Evolutionary conservation across 2,329 filamentous ascomycete genomes (phyloP), one percentile per base, ranked within the genome.

Genomic region (Alternaria arbusti): DNA sequence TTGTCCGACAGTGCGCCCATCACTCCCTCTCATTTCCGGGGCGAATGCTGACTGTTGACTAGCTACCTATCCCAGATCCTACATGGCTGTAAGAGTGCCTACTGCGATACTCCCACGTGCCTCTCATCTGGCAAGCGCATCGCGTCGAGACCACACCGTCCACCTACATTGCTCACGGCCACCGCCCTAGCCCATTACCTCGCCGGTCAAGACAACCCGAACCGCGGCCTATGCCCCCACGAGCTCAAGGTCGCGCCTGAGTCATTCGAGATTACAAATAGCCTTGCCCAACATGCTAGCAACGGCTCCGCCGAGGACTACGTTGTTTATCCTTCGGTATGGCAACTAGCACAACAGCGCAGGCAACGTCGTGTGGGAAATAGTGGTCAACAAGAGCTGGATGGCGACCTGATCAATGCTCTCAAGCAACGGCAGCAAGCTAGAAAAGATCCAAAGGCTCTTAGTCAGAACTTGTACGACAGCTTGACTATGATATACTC

Each of bases 61-160:
- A 95, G 92, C 72, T 96, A 92, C 75, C 89, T 94, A 54, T 84
- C 87, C 32, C 94, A 97, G 80, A 87, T 97, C n/a, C 88, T 93
- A 60, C 87, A 91, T 68, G 94, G 94, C 67, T 97, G 94, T 77
- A 88, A 88, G 65, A 87, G 87, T 67, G 82, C 85, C 57, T 83
- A 85, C 55, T 97, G 94, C 80, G 84, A 84, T 36, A 95, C 89
- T 1, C 82, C 92, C 13, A 95, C 92, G 13, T 97, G 94, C 81
- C 91, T 95, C 74, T 93, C 90, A 65, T 93, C 88, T 77, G 89
- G 91, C 59, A 91, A 87, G 78, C 87, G 91, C 68, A 82, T 90
- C 44, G 86, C 88, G 32, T 88, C 88, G 67, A 86, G 86, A 1
- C 93, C 93, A 3, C 87, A 93, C 70, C 89, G 93, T 64, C 87